Evolutionary conservation across 768 basidiomycete species (phyloP), one percentile per base, ranked within the genome.

Genomic region (Boletus rex-veris): DNA sequence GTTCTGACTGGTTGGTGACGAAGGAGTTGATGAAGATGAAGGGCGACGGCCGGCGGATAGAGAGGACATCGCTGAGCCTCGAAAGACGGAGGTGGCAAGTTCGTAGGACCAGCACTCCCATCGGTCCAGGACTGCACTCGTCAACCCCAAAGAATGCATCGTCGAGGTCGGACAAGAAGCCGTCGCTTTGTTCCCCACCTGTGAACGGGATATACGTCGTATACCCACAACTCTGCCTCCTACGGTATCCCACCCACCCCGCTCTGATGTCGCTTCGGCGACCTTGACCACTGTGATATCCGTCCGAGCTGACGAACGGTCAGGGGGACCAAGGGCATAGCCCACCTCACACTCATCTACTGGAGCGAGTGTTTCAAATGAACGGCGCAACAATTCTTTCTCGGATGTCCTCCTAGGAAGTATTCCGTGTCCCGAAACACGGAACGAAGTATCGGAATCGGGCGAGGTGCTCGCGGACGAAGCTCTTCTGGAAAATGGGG

Each of bases 51-150:
- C 66, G 30, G 57, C 63, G 12, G 73, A 64, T 24, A 90, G 66
- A 39, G 79, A 70, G 3, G 79, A 75, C 31, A 90, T 67, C 8
- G 80, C 46, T 3, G 82, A 82, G 41, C 75, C 77, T 48, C 78
- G 80, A 48, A 85, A 49, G 36, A 66, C 68, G 18, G 77, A 71
- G 15, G 73, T 67, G 5, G 74, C 70, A 9, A 82, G 81, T 59
- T 92, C 87, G 61, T 89, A 86, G 37, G 75, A 78, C 91, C 91
- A 93, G 28, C 88, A 59, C 59, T 93, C 90, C 91, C 91, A 93
- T 50, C 90, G 75, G 52, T 91, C 88, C 38, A 92, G 69, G 24
- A 83, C 84, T 11, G 85, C 77, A 28, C 73, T 61, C 18, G 86
- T 82, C 54, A 92, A 69, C 14, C 86, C 87, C 43, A 48, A 54